These are phyloP conservation scores for Gossypium sturtianum DNA, from an alignment of 345 rosid species.

Conservation along the genomic window DNA sequence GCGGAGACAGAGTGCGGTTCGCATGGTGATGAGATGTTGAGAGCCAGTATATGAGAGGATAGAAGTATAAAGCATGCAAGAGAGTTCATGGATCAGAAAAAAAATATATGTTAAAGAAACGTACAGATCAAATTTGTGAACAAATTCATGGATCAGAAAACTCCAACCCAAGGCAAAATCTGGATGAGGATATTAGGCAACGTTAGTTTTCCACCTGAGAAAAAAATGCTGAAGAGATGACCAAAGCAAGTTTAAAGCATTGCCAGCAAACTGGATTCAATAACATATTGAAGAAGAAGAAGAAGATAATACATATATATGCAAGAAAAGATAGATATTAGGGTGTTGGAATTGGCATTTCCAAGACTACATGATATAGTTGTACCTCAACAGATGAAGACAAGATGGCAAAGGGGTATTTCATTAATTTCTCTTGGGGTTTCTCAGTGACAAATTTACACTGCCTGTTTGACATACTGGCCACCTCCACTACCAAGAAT, in stretches of 20 bases:
- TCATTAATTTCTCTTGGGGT: not conserved
- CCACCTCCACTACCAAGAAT: slow-evolving; percentile 31
- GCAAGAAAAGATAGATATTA: not conserved
- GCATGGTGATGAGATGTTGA: too few relatives aligned
- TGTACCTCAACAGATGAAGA: too few relatives aligned
- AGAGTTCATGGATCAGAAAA: too few relatives aligned
- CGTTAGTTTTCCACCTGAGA: not conserved
- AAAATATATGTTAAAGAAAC: too few relatives aligned
- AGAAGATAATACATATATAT: not conserved
- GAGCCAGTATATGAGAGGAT: too few relatives aligned
- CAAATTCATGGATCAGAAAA: not conserved
- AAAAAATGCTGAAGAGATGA: too few relatives aligned
- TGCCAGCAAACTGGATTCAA: not conserved
- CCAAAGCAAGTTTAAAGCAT: too few relatives aligned
- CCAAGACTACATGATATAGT: too few relatives aligned
- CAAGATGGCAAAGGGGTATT: not conserved
- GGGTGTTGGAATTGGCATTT: too few relatives aligned
- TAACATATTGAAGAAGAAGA: not conserved
- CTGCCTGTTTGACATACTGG: slow-evolving; percentile 36
- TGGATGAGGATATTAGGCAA: not conserved
- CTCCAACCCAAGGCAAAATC: not conserved
- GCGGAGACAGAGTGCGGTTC: too few relatives aligned
- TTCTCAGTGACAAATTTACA: slow-evolving; percentile 39
- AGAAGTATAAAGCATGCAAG: not conserved
- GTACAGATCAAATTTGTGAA: too few relatives aligned